phyloP scores from a whole-genome alignment of 1,284 basidiomycete genomes.

The Mycosarcoma mackinlayi region DNA sequence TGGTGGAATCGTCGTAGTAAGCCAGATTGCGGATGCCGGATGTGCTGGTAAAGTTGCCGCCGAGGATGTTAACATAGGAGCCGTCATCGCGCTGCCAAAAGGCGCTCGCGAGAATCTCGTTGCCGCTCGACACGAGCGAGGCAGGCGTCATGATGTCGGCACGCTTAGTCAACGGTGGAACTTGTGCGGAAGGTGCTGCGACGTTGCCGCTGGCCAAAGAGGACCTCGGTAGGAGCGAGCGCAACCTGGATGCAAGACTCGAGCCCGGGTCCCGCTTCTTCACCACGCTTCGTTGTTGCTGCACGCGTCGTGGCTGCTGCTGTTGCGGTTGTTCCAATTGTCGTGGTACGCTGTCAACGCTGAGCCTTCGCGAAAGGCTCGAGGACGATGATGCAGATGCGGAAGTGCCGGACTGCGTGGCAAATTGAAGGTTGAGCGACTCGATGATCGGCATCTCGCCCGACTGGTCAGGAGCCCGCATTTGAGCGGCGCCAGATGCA shows the following conservation, averaged over 20 bases:
- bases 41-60: conserved; percentile 86
- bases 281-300: background rate
- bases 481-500: conserved; percentile 69
- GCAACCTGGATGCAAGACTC: conserved; percentile 27
- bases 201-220: background rate
- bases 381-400: conserved; percentile 26
- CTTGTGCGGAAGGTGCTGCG: background rate
- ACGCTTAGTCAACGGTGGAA: conserved; percentile 34
- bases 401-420: conserved; percentile 74
- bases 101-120: conserved; percentile 83
- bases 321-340: conserved; percentile 65
- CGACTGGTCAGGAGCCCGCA: conserved; percentile 62
- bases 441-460: conserved; percentile 60
- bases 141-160: conserved; percentile 58
- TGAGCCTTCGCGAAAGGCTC: conserved; percentile 25
- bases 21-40: conserved; percentile 74
- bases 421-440: conserved; percentile 62
- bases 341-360: background rate
- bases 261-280: conserved; percentile 9
- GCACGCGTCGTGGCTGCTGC: conserved; percentile 1
- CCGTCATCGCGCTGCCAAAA: conserved; percentile 83
- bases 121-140: conserved; percentile 73
- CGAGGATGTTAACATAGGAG: conserved; percentile 77
- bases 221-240: conserved; percentile 31
- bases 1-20: conserved; percentile 75